phyloP scores from a whole-genome alignment of 2,329 filamentous ascomycete species.

The Hymenoscyphus occultus region DNA sequence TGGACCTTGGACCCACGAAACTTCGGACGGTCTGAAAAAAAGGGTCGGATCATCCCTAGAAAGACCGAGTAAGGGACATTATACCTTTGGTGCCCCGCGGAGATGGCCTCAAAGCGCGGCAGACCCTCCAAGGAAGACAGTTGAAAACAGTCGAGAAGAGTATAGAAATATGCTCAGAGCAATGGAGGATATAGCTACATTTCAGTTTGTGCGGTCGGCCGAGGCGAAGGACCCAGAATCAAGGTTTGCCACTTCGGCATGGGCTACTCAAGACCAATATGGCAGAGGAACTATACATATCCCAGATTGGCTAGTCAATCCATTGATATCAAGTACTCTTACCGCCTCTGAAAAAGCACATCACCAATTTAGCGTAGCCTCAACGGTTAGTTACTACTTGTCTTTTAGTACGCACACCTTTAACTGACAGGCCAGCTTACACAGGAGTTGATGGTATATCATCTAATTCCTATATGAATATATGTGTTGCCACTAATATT shows the following conservation, averaged over 20 bases:
- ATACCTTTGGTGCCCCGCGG: too few species aligned
- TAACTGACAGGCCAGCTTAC: neutral
- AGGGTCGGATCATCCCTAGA: too few species aligned
- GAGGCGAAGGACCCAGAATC: neutral
- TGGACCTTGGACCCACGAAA: neutral
- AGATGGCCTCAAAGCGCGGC: too few species aligned
- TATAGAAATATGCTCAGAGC: neutral
- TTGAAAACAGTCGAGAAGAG: neutral
- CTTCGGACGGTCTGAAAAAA: too few species aligned
- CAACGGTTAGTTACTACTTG: neutral
- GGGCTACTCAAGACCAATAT: neutral
- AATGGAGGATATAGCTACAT: neutral
- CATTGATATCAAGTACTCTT: neutral
- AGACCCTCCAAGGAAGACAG: neutral
- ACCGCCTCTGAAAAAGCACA: neutral
- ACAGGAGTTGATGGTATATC: neutral
- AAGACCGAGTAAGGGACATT: too few species aligned
- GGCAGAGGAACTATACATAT: neutral
- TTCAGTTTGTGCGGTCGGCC: neutral
- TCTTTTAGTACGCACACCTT: neutral
- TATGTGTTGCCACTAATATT: neutral
- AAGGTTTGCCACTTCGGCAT: neutral
- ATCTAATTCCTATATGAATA: neutral
- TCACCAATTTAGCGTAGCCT: neutral
- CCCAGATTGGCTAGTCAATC: neutral